phyloP scores from a whole-genome alignment of 2,329 filamentous ascomycete species.

The Talaromyces funiculosus region DNA sequence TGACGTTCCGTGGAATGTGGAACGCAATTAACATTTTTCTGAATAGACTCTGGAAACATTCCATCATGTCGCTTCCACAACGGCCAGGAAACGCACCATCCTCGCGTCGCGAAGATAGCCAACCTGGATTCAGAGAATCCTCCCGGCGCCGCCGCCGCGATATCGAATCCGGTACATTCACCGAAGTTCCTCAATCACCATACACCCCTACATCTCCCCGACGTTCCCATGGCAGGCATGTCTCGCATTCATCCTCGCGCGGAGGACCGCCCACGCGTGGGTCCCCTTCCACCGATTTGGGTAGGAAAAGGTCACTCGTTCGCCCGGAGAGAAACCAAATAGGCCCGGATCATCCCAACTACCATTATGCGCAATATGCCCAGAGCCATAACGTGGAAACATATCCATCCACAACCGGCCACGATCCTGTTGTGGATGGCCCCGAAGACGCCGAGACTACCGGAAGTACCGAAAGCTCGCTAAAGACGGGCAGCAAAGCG shows the following conservation, averaged over 20 bases:
- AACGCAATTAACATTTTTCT: slow-evolving; percentile 11
- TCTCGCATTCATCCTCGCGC: slow-evolving; percentile 11
- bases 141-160: slow-evolving; percentile 65
- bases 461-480: slow-evolving; percentile 57
- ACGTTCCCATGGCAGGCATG: slow-evolving; percentile 9
- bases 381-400: slow-evolving; percentile 87
- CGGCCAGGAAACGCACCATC: slow-evolving; percentile 60
- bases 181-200: slow-evolving; percentile 29
- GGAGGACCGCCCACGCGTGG: background rate
- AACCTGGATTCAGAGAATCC: slow-evolving; percentile 62
- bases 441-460: slow-evolving; percentile 45
- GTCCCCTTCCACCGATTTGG: slow-evolving; percentile 12
- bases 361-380: slow-evolving; percentile 91
- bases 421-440: slow-evolving; percentile 80
- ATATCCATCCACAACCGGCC: slow-evolving; percentile 83
- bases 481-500: slow-evolving; percentile 40
- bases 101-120: slow-evolving; percentile 50
- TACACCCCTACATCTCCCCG: slow-evolving; percentile 35
- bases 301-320: slow-evolving; percentile 80
- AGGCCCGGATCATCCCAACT: slow-evolving; percentile 84
- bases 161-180: slow-evolving; percentile 58
- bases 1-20: slow-evolving; percentile 13
- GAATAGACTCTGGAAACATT: slow-evolving; percentile 11
- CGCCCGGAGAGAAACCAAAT: slow-evolving; percentile 82
- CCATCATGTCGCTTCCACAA: slow-evolving; percentile 48